phyloP scores from a whole-genome alignment of 805 yeast species.

The Teunomyces cretensis region DNA sequence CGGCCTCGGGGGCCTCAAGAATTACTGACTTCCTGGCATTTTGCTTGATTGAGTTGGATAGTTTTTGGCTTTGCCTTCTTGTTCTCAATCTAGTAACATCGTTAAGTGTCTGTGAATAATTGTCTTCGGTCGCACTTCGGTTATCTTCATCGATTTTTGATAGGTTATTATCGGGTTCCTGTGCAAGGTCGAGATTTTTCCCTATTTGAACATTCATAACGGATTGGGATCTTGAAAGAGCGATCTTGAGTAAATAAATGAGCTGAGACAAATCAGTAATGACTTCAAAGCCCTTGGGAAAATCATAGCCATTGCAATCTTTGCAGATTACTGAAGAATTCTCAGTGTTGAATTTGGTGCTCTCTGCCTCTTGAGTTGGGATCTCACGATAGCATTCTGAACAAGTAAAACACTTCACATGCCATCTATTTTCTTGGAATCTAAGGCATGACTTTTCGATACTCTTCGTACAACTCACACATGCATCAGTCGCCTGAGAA shows the following conservation, averaged over 20 bases:
- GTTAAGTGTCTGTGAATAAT: conserved; percentile 67
- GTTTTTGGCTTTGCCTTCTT: conserved; percentile 62
- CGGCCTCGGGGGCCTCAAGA: conserved; percentile 60
- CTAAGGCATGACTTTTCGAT: conserved; percentile 82
- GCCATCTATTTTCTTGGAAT: conserved; percentile 74
- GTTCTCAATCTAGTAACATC: conserved; percentile 78
- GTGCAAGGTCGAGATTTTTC: not conserved
- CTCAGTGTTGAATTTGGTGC: conserved; percentile 45
- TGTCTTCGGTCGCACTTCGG: conserved; percentile 33
- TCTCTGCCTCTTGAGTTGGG: conserved; percentile 34
- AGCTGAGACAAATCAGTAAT: conserved; percentile 74
- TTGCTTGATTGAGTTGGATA: conserved; percentile 54
- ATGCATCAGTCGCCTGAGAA: conserved; percentile 68
- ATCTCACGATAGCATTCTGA: conserved; percentile 48
- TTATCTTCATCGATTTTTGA: conserved; percentile 5
- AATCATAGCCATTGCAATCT: conserved; percentile 51
- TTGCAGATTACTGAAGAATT: conserved; percentile 51
- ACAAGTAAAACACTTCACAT: conserved; percentile 70
- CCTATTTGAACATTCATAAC: conserved; percentile 45
- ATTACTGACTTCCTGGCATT: conserved; percentile 66
- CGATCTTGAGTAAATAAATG: conserved; percentile 76
- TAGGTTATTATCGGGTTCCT: not conserved
- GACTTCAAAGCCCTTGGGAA: conserved; percentile 53
- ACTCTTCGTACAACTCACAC: conserved; percentile 67
- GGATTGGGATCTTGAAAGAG: conserved; percentile 68